Base-by-base conservation (phyloP, 2,329 filamentous ascomycete species). In the Nothomitra cinnamomea region DNA sequence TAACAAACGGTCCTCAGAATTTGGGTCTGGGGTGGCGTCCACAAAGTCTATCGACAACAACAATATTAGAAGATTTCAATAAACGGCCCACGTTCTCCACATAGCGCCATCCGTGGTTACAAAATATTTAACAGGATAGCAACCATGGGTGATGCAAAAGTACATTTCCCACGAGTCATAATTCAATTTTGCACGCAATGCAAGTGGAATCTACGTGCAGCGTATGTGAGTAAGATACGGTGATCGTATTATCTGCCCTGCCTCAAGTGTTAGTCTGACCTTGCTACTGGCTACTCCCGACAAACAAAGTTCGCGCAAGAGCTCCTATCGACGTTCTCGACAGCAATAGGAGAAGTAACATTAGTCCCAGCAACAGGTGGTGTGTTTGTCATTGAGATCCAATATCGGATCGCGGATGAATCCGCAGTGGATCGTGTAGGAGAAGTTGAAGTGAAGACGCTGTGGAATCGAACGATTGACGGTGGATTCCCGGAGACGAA, bases 401-500 rank as follows among this genome's bases (percentile, higher is more conserved):
- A 64, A 58, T 64, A 63, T 61, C 56, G 55, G 4, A 57, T 55
- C 36, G 57, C 47, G 50, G 53, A 45, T 48, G 57, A 53, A 53
- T 56, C 28, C 56, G 49, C 56, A 19, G 7, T 57, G 52, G 41
- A 53, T 61, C 5, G 56, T 58, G 15, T 28, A 62, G 12, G 57
- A 59, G 4, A 58, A 65, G 13, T 64, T 1, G 61, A 71, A 57
- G 71, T 76, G 54, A 77, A 74, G 28, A 63, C 83, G 2, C 71
- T 96, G 32, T 98, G 92, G 92, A 87, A 96, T 71, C 78, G 92
- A 57, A 94, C 88, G 65, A 64, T 69, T 2, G 83, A 95, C 63
- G 86, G 86, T 28, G 89, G 92, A 0, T 98, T 98, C 67, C 92
- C 90, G 69, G 88, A 95, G 70, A 88, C 86, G 1, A 95, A 95